Conservation (phyloP, 192 early-diverging fungal genomes). For the Glomus cerebriforme region DNA sequence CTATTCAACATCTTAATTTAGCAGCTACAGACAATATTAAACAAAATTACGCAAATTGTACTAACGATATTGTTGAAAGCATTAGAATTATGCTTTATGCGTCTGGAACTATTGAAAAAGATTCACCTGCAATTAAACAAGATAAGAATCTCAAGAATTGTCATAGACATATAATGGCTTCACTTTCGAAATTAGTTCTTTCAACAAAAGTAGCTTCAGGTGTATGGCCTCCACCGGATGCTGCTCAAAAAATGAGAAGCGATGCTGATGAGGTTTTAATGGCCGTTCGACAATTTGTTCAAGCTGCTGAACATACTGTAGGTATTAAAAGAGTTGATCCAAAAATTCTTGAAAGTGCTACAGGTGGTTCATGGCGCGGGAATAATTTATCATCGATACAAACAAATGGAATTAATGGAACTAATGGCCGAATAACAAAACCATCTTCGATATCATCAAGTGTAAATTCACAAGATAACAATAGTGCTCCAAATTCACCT, state of each 20-base stretch:
- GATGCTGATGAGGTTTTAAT: constrained; percentile 77
- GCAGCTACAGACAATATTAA: constrained; percentile 54
- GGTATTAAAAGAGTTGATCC: constrained; percentile 27
- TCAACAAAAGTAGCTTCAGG: constrained; percentile 79
- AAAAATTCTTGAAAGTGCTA: constrained; percentile 8
- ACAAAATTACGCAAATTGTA: constrained; percentile 55
- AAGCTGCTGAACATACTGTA: constrained; percentile 57
- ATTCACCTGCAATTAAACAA: constrained; percentile 64
- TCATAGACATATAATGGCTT: constrained; percentile 78
- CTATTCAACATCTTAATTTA: constrained; percentile 57
- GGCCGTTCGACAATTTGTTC: constrained; percentile 77
- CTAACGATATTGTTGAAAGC: constrained; percentile 67
- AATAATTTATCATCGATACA: constrained; percentile 11
- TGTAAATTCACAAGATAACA: background rate
- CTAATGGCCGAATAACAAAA: background rate
- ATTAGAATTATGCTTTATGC: constrained; percentile 84
- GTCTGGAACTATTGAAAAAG: constrained; percentile 73
- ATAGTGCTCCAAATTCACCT: background rate
- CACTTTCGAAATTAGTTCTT: constrained; percentile 81
- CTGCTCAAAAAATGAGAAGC: constrained; percentile 70
- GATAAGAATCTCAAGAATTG: constrained; percentile 66
- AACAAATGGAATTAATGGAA: background rate
- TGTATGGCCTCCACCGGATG: constrained; percentile 91
- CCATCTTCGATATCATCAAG: background rate
- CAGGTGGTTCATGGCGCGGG: constrained; percentile 31